Base-by-base conservation (phyloP, 306 rosid genomes). In the Cucurbita pepo region DNA sequence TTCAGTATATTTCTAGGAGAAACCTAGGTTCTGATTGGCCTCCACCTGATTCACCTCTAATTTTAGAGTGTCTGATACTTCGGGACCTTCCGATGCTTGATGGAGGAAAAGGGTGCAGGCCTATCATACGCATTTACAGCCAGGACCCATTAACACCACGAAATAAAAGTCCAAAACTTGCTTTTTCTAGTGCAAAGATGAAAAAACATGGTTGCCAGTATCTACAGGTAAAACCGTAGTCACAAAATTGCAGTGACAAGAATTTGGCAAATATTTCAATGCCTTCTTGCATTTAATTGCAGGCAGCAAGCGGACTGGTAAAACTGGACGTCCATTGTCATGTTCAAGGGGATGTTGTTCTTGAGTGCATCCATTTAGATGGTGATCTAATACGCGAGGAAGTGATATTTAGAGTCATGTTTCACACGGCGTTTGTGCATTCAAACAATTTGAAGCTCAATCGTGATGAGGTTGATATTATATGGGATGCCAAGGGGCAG, bases 291-390 rank as follows among this genome's bases (percentile, higher is more conserved):
- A 69, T 73, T 83, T 78, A 77, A 83, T 79, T 77, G 76, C 99
- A 95, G 99, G 99, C 90, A 84, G 97, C 89, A 76, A 87, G 99
- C 82, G 59, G 79, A 82, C 86, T 86, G 59, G 97, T 95, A 87
- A 89, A 95, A 80, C 80, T 91, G 59, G 95, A 95, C 81, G 75
- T 91, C 65, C 92, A 72, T 58, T 91, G 88, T 79, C 96, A 86
- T 67, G 83, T 91, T 84, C 97, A 92, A 86, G 99, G 97, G 77
- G 99, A 95, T 85, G 89, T 89, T 73, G 91, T 95, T 82, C 92
- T 95, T 56, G 99, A 91, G 84, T 91, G 97, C 78, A 55, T 91
- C 81, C 92, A 89, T 87, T 79, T 91, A 75, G 79, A 61, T 69
- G 92, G 88, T 63, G 99, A 89, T 91, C 86, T 83, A 51, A 71